These are phyloP conservation scores for Neoarthrinium moseri DNA, from an alignment of 2,329 filamentous ascomycete species.

Conservation along the genomic window DNA sequence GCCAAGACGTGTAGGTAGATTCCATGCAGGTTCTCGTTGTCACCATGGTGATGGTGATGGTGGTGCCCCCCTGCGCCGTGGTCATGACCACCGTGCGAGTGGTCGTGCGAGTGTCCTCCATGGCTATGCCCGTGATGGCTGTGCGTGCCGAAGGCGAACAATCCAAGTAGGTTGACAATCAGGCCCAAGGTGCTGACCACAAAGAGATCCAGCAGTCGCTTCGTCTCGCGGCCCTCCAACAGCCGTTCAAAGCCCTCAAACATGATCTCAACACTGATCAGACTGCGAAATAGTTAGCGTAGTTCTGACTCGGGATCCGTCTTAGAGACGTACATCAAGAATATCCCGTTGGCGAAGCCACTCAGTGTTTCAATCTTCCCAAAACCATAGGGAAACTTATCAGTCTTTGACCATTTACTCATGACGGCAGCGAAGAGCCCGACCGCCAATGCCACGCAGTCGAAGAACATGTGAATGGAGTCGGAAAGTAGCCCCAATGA, in stretches of 20 bases:
- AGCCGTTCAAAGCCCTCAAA: constrained; percentile 91
- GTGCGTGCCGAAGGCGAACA: constrained; percentile 77
- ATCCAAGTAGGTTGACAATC: constrained; percentile 86
- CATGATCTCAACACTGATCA: constrained; percentile 94
- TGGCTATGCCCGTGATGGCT: constrained; percentile 48
- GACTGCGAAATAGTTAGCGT: constrained; percentile 43
- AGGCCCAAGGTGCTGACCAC: constrained; percentile 85
- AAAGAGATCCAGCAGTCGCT: constrained; percentile 81
- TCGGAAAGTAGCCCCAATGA: constrained; percentile 94
- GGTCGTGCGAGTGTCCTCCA: constrained; percentile 32
- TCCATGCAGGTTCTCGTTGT: constrained; percentile 96
- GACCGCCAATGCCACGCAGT: constrained; percentile 88
- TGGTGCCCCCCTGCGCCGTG: constrained; percentile 30
- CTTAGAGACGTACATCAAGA: constrained; percentile 68
- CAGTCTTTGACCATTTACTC: constrained; percentile 92
- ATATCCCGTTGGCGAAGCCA: constrained; percentile 94
- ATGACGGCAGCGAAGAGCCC: constrained; percentile 90
- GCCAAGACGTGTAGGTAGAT: constrained; percentile 96
- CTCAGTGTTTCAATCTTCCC: constrained; percentile 96
- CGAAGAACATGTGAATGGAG: constrained; percentile 99
- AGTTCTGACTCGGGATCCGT: background rate
- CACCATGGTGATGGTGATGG: constrained; percentile 55
- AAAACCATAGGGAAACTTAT: constrained; percentile 89
- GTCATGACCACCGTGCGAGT: constrained; percentile 30
- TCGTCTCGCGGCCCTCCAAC: constrained; percentile 78